A percentile compares a stretch with the other conserved stretches of the same genome.
phyloP scores from a whole-genome alignment of 1,139 yeast genomes.

The Taiozyma sp. region DNA sequence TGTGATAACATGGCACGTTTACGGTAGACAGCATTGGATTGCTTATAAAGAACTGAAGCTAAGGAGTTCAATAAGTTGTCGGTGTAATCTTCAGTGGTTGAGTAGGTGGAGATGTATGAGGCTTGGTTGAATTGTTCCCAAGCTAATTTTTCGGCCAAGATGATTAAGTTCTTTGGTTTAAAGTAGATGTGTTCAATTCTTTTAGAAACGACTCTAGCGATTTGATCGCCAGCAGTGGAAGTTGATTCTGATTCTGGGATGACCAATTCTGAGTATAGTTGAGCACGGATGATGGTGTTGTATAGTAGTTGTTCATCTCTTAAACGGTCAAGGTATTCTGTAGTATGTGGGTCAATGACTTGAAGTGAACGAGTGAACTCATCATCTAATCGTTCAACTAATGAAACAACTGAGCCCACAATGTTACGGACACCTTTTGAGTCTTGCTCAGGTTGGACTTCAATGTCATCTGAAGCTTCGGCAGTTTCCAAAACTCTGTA shows the following conservation, averaged over 20 bases:
- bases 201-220: slow-evolving; percentile 73
- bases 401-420: slow-evolving; percentile 79
- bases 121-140: slow-evolving; percentile 41
- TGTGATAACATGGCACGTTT: slow-evolving; percentile 82
- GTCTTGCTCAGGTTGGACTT: slow-evolving; percentile 66
- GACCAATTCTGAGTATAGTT: slow-evolving; percentile 72
- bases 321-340: slow-evolving; percentile 87
- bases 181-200: slow-evolving; percentile 91
- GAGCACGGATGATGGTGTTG: slow-evolving; percentile 74
- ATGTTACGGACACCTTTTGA: slow-evolving; percentile 63
- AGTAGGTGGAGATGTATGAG: slow-evolving; percentile 24
- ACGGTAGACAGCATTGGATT: slow-evolving; percentile 62
- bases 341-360: slow-evolving; percentile 89
- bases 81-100: slow-evolving; percentile 33
- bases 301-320: slow-evolving; percentile 82
- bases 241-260: slow-evolving; percentile 39
- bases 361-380: slow-evolving; percentile 88
- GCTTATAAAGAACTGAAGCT: slow-evolving; percentile 59
- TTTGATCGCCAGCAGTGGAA: slow-evolving; percentile 45
- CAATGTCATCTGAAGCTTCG: slow-evolving; percentile 70
- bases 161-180: slow-evolving; percentile 77
- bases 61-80: slow-evolving; percentile 59
- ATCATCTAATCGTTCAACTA: slow-evolving; percentile 91
- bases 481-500: slow-evolving; percentile 81
- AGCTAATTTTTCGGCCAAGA: slow-evolving; percentile 62